Conservation (phyloP, 2,329 filamentous ascomycete genomes). For the Orbilia ellipsospora region DNA sequence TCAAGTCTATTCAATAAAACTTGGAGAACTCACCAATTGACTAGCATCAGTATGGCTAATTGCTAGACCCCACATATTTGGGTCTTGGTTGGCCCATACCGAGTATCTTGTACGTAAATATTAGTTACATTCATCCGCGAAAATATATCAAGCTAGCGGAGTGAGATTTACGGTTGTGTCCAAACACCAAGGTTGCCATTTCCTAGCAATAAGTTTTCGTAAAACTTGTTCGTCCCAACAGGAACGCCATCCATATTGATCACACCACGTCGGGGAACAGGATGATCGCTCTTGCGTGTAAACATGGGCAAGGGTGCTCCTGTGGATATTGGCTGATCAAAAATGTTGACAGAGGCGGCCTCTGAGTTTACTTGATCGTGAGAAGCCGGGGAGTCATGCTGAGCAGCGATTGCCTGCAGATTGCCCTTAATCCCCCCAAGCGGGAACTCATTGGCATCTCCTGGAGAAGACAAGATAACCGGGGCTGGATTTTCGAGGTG, state of each 20-base stretch:
- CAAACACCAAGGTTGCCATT: constrained; percentile 43
- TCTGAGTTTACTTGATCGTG: neutral
- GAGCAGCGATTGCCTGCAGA: neutral
- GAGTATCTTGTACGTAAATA: constrained; percentile 80
- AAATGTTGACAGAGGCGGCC: constrained; percentile 7
- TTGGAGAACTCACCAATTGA: constrained; percentile 68
- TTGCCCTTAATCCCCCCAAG: constrained; percentile 16
- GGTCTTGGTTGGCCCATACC: constrained; percentile 74
- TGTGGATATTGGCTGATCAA: constrained; percentile 66
- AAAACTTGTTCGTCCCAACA: constrained; percentile 78
- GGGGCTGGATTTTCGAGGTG: constrained; percentile 42
- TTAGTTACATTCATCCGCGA: neutral
- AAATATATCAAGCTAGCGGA: constrained; percentile 62
- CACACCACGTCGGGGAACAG: constrained; percentile 69
- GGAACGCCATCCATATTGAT: constrained; percentile 63
- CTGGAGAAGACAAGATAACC: constrained; percentile 35
- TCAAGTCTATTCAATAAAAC: too few species aligned
- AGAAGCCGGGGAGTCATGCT: constrained; percentile 1
- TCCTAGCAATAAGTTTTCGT: constrained; percentile 59
- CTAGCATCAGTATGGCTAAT: constrained; percentile 77
- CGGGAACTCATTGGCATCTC: constrained; percentile 41
- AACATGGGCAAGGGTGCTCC: constrained; percentile 67
- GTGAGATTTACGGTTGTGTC: constrained; percentile 69
- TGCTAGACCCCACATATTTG: constrained; percentile 79
- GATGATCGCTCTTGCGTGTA: constrained; percentile 68